These are phyloP conservation scores for Dentipellis fragilis DNA, from an alignment of 768 basidiomycete genomes.

Conservation along the genomic window DNA sequence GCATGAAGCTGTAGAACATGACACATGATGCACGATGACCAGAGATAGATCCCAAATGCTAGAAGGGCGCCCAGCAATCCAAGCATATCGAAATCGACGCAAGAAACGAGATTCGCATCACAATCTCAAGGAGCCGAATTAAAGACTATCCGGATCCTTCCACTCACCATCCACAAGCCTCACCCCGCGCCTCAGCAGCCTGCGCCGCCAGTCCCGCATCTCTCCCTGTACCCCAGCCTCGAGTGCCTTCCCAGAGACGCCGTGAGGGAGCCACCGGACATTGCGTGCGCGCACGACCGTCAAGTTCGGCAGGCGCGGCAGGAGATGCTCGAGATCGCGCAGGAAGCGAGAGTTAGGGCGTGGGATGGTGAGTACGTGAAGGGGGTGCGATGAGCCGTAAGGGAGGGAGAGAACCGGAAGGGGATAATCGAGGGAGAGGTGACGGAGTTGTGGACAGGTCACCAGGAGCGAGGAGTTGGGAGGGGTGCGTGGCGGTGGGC, in stretches of 20 bases:
- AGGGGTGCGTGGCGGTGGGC: slow-evolving; percentile 48
- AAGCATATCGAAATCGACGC: not conserved
- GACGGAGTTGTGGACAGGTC: slow-evolving; percentile 45
- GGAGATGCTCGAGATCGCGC: slow-evolving; percentile 39
- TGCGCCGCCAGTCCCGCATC: slow-evolving; percentile 63
- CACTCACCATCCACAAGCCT: slow-evolving; percentile 65
- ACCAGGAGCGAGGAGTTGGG: slow-evolving; percentile 34
- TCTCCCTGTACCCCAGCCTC: slow-evolving; percentile 75
- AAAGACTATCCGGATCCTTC: slow-evolving; percentile 26
- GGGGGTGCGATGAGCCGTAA: slow-evolving; percentile 21
- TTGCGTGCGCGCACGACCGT: slow-evolving; percentile 52
- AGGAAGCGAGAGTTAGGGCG: slow-evolving; percentile 58
- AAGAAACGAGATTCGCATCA: not conserved
- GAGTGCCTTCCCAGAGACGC: slow-evolving; percentile 54
- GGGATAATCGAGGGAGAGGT: slow-evolving; percentile 65
- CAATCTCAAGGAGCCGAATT: not conserved
- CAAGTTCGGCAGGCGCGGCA: slow-evolving; percentile 49
- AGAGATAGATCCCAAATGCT: not conserved
- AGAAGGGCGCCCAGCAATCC: not conserved
- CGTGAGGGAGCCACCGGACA: slow-evolving; percentile 62
- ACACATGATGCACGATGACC: not conserved
- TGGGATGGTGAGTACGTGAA: slow-evolving; percentile 66
- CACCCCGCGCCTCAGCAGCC: slow-evolving; percentile 47
- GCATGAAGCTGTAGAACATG: not conserved
- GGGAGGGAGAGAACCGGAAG: slow-evolving; percentile 40